These are phyloP conservation scores for Anastatica hierochuntica DNA, from an alignment of 345 rosid species.

Conservation along the genomic window DNA sequence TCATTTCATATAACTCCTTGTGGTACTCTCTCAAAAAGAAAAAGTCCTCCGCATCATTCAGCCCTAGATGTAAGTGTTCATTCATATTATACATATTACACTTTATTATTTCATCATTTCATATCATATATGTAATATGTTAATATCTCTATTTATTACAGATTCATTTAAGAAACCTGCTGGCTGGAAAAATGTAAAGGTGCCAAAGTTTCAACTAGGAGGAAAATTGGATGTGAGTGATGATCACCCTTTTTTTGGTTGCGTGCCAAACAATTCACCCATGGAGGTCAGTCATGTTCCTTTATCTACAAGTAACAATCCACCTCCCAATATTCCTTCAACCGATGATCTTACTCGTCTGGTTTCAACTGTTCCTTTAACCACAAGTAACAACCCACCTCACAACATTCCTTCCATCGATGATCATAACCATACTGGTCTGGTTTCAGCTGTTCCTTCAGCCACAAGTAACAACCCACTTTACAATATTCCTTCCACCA, in stretches of 20 bases:
- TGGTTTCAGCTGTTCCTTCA: too few species aligned
- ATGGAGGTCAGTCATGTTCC: not conserved
- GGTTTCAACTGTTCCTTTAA: too few species aligned
- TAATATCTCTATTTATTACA: not conserved
- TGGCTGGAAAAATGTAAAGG: not conserved
- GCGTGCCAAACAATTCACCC: not conserved
- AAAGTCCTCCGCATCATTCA: not conserved
- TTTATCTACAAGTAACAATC: too few species aligned
- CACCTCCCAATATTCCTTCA: too few species aligned
- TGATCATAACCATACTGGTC: too few species aligned
- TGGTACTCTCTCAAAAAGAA: not conserved
- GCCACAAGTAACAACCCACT: not conserved
- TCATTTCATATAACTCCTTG: constrained; percentile 1
- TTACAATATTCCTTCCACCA: not conserved
- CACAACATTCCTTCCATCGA: not conserved
- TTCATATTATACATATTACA: not conserved
- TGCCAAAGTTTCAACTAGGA: not conserved
- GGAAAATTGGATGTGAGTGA: not conserved
- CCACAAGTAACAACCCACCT: not conserved
- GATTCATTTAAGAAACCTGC: not conserved
- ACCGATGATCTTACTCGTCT: too few species aligned
- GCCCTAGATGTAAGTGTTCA: not conserved
- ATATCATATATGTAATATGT: not conserved
- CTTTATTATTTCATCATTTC: not conserved
- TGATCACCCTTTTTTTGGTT: not conserved